Percentiles rank a stretch among this genome's conserved stretches.
Conservation (phyloP, 2,329 filamentous ascomycete species). For the Trichothecium roseum region DNA sequence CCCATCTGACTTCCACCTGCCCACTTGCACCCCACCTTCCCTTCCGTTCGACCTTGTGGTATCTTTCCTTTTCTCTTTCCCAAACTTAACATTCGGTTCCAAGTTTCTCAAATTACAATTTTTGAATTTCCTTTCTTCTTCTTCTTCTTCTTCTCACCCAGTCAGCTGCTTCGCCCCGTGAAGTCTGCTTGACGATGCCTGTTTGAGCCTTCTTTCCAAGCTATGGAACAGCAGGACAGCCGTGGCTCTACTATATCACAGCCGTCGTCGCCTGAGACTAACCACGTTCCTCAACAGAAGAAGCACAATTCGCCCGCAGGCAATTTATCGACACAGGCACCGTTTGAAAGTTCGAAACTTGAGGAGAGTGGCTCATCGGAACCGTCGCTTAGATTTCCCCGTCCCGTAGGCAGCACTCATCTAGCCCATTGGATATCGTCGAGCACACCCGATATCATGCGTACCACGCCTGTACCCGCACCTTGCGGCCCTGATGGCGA, state of each 20-base stretch:
- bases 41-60: no score
- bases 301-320: constrained; percentile 1
- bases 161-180: constrained; percentile 14
- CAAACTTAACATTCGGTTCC: neutral
- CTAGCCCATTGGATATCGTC: constrained; percentile 51
- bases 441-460: constrained; percentile 48
- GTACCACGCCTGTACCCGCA: constrained; percentile 19
- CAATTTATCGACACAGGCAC: neutral
- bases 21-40: no score
- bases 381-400: constrained; percentile 45
- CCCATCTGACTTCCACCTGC: no score
- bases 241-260: constrained; percentile 15
- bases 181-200: no score
- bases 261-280: neutral
- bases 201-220: constrained; percentile 19
- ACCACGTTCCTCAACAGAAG: neutral
- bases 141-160: constrained; percentile 5
- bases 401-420: constrained; percentile 41
- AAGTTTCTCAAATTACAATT: neutral
- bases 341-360: neutral
- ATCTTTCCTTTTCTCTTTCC: neutral
- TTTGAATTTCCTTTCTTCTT: constrained; percentile 1
- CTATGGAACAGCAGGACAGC: constrained; percentile 40
- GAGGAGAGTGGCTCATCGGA: constrained; percentile 21
- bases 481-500: constrained; percentile 19